These are phyloP conservation scores for Adansonia madagascariensis DNA, from an alignment of 441 rosid species.

Conservation along the genomic window DNA sequence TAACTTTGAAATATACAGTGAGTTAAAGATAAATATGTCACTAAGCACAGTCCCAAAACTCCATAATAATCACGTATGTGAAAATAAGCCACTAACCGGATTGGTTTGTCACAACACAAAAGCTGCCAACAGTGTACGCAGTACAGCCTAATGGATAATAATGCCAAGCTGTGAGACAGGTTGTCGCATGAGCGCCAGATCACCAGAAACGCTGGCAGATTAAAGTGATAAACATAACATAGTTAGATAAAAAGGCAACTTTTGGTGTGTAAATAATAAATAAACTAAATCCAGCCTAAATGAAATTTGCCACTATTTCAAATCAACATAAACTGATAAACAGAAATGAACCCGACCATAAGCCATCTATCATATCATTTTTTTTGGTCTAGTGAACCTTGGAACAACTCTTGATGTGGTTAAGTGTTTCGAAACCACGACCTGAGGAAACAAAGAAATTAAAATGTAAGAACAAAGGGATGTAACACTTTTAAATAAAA, in stretches of 20 bases:
- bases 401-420: conserved; percentile 83
- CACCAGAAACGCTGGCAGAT: conserved; percentile 88
- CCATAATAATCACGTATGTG: background rate
- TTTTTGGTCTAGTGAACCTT: conserved; percentile 71
- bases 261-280: conserved; percentile 13
- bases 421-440: conserved; percentile 95
- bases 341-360: conserved; percentile 60
- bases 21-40: background rate
- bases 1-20: background rate
- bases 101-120: conserved; percentile 64
- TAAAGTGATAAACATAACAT: background rate
- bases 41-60: background rate
- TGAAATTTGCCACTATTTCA: conserved; percentile 15
- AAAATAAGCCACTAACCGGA: conserved; percentile 18
- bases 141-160: conserved; percentile 83
- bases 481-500: background rate
- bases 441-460: conserved; percentile 40
- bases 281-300: background rate
- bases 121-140: conserved; percentile 79
- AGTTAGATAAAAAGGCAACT: conserved; percentile 1
- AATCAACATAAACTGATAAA: conserved; percentile 4
- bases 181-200: conserved; percentile 90
- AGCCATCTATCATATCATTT: conserved; percentile 83
- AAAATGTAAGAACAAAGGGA: background rate
- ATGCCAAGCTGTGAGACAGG: conserved; percentile 90